These are phyloP conservation scores for Cucumis variabilis DNA, from an alignment of 331 rosid genomes.

Conservation along the genomic window DNA sequence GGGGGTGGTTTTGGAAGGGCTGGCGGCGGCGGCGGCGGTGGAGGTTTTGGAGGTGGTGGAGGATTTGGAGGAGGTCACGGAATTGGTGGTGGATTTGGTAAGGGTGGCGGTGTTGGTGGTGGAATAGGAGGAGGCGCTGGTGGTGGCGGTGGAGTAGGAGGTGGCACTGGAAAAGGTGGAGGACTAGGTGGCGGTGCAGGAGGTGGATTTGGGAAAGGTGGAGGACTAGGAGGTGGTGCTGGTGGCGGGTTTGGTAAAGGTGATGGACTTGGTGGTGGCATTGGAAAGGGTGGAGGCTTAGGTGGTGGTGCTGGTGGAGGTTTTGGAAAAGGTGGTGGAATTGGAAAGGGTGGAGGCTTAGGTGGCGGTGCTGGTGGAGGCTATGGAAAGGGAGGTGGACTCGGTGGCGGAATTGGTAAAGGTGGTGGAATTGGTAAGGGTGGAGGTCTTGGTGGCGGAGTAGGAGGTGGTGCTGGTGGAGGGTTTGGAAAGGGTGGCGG, in stretches of 20 bases:
- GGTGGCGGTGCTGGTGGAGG: conserved; percentile 35
- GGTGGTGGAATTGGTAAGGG: conserved; percentile 13
- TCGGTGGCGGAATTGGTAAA: conserved; percentile 28
- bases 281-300: background rate
- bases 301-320: conserved; percentile 32
- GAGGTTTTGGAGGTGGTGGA: background rate
- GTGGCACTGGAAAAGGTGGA: conserved; percentile 29
- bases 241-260: conserved; percentile 25
- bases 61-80: conserved; percentile 23
- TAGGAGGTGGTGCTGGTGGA: conserved; percentile 36
- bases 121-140: background rate
- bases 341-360: background rate
- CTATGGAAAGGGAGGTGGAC: background rate
- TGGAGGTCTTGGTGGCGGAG: conserved; percentile 13
- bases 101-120: background rate
- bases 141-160: conserved; percentile 34
- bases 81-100: conserved; percentile 3
- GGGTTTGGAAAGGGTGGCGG: conserved; percentile 13
- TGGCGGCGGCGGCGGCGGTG: background rate
- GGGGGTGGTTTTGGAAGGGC: background rate
- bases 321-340: background rate
- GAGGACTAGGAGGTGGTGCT: conserved; percentile 24
- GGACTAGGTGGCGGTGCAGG: conserved; percentile 48
- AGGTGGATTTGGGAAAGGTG: background rate
- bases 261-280: background rate